Conservation (phyloP, 1,284 basidiomycete genomes). For the Cutaneotrichosporon sp. region DNA sequence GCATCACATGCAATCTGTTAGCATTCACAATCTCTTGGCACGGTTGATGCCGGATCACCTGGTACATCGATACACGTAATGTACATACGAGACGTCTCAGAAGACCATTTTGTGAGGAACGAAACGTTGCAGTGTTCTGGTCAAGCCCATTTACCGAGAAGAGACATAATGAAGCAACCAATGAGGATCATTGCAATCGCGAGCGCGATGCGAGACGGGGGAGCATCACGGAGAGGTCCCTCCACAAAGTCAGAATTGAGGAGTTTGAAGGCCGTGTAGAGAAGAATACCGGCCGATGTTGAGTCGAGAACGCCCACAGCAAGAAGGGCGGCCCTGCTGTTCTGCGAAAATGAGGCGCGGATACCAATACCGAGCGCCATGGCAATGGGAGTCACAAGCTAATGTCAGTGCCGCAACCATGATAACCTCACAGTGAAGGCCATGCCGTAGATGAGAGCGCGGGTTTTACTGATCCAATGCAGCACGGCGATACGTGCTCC, state of each 20-base stretch:
- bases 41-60: no score
- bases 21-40: no score
- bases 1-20: neutral
- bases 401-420: neutral
- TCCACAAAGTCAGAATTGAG: conserved; percentile 27
- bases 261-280: conserved; percentile 33
- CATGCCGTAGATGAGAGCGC: conserved; percentile 21
- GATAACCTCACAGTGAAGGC: conserved; percentile 19
- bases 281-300: conserved; percentile 75
- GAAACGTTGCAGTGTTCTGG: no score
- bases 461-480: conserved; percentile 11
- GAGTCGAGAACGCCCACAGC: conserved; percentile 53
- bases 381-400: conserved; percentile 25
- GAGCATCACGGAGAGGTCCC: no score
- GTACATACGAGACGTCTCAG: no score
- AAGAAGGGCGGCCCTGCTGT: conserved; percentile 30
- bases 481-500: conserved; percentile 32
- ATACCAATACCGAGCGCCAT: conserved; percentile 34
- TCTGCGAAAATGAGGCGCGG: conserved; percentile 29
- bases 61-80: no score
- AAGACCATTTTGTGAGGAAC: no score
- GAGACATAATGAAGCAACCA: no score
- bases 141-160: no score
- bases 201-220: no score
- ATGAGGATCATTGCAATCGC: no score